Base-by-base conservation (phyloP, 306 rosid genomes). In the Ormosia semicastrata region DNA sequence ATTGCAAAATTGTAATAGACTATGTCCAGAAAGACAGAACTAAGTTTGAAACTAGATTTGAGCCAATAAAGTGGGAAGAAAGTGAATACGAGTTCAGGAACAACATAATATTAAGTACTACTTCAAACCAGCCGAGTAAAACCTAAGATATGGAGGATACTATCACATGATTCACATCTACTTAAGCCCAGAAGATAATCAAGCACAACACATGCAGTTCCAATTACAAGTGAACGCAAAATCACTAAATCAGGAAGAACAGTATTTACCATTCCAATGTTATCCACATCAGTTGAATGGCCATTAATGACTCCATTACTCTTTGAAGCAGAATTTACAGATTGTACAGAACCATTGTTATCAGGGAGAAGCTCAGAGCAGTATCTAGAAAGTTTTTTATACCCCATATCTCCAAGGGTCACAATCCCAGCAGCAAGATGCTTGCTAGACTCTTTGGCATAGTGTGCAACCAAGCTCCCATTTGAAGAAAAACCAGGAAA, bases 371-470 rank as follows among this genome's bases (percentile, higher is more conserved):
- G 90, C 73, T 91, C 98, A 0, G 94, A 85, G 90, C 83, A 93
- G 76, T 91, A 93, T 57, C 84, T 86, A 46, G 94, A 91, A 63
- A 93, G 82, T 88, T 89, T 93, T 86, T 89, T 90, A 80, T 89
- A 89, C 70, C 97, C 94, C 89, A 83, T 87, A 89, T 93, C 98
- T 59, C 98, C 98, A 15, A 93, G 86, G 72, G 91, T 86, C 53
- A 83, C 88, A 68, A 93, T 91, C 9, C 98, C 94, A 9, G 78
- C 86, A 44, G 98, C 98, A 79, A 93, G 90, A 72, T 93, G 98
- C 89, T 87, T 91, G 84, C 98, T 91, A 33, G 98, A 91, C 71
- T 93, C 90, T 82, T 90, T 93, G 39, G 98, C 97, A 85, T 90
- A 91, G 86, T 91, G 98, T 40, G 91, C 93, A 81, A 93, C 97